A percentile compares a stretch with the other conserved stretches of the same genome.
phyloP scores from a whole-genome alignment of 2,329 filamentous ascomycete species.

The Penicillium paneum region DNA sequence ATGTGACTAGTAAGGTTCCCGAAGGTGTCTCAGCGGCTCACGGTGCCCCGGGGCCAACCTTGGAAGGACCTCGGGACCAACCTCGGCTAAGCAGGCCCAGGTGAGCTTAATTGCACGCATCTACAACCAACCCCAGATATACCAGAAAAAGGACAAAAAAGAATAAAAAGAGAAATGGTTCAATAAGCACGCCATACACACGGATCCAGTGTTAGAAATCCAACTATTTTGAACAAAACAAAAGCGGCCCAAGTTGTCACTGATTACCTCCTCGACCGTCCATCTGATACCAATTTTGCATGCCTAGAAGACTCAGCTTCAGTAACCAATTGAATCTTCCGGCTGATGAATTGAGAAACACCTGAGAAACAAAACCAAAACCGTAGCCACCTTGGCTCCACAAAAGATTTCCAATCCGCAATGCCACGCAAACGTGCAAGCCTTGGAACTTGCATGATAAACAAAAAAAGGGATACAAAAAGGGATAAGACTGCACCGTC shows the following conservation, averaged over 20 bases:
- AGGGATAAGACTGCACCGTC: not conserved
- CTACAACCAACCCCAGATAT: conserved; percentile 2
- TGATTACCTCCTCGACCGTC: conserved; percentile 18
- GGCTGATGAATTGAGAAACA: conserved; percentile 2
- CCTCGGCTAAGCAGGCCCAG: conserved; percentile 12
- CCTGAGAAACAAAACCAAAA: conserved; percentile 5
- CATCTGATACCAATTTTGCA: conserved; percentile 2
- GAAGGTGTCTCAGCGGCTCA: not conserved
- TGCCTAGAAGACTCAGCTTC: conserved; percentile 1
- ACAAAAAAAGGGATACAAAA: not conserved
- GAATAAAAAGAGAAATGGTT: conserved; percentile 5
- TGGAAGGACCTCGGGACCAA: not conserved
- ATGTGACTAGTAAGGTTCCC: not conserved
- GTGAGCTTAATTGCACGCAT: conserved; percentile 1
- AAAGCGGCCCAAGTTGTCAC: conserved; percentile 6
- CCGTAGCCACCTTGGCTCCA: not conserved
- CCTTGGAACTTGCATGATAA: conserved; percentile 1
- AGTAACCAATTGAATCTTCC: conserved; percentile 5
- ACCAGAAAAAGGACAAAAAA: not conserved
- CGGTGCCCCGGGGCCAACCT: not conserved
- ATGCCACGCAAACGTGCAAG: conserved; percentile 1
- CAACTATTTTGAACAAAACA: conserved; percentile 19
- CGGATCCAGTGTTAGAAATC: conserved; percentile 16
- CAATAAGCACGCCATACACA: conserved; percentile 15
- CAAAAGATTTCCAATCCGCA: not conserved